phyloP scores from a whole-genome alignment of 2,329 filamentous ascomycete genomes.

The Arachnomyces sp. region DNA sequence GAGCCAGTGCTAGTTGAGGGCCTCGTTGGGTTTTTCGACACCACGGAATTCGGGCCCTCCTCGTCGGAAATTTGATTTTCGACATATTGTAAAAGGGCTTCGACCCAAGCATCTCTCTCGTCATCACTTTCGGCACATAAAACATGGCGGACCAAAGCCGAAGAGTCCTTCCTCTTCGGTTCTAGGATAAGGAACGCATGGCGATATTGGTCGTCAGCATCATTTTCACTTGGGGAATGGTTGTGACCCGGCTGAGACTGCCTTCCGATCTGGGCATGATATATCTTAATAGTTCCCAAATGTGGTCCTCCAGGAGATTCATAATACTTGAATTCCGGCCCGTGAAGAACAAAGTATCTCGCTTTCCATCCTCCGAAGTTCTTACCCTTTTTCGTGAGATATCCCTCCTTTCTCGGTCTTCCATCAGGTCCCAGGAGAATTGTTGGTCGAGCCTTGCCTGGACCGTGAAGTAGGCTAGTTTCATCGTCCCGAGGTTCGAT shows the following conservation, averaged over 20 bases:
- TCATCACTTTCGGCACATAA: constrained; percentile 90
- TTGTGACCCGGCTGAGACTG: constrained; percentile 60
- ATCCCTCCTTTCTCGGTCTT: constrained; percentile 71
- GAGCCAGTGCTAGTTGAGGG: constrained; percentile 13
- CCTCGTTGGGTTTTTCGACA: constrained; percentile 9
- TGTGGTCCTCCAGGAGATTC: constrained; percentile 86
- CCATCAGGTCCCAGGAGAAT: constrained; percentile 50
- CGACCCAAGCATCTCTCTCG: constrained; percentile 91
- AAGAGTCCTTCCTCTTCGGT: constrained; percentile 91
- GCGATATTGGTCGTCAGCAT: constrained; percentile 86
- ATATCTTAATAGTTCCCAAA: constrained; percentile 85
- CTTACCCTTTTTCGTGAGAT: constrained; percentile 93
- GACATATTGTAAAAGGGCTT: constrained; percentile 80
- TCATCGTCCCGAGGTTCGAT: constrained; percentile 50
- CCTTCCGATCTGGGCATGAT: constrained; percentile 86
- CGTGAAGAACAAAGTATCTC: constrained; percentile 62
- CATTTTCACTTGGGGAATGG: constrained; percentile 63
- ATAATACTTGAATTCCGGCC: constrained; percentile 75
- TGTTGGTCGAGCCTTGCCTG: constrained; percentile 19
- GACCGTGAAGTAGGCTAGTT: constrained; percentile 39
- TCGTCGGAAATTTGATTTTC: constrained; percentile 43
- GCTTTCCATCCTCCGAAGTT: constrained; percentile 99
- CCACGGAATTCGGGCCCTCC: constrained; percentile 17
- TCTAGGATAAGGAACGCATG: constrained; percentile 94
- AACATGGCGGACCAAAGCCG: constrained; percentile 81